Percentiles rank a stretch among this genome's conserved stretches.
phyloP scores from a whole-genome alignment of 495 filamentous ascomycete genomes.

The Lichenothelia convexa region DNA sequence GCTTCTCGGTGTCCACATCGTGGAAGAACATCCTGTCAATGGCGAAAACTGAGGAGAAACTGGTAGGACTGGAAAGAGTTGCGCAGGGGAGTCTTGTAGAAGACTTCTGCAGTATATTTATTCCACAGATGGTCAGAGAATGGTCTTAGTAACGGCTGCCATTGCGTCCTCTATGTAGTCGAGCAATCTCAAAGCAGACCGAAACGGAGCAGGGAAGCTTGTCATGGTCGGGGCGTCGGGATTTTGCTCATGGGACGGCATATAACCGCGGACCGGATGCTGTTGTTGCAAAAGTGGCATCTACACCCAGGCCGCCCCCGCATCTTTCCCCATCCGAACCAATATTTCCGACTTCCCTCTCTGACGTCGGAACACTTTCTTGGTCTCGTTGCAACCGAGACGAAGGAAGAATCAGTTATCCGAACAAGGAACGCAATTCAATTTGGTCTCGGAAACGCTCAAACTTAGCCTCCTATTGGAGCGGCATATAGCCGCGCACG shows the following conservation, averaged over 20 bases:
- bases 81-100: background rate
- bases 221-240: background rate
- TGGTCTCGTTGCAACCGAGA: no score
- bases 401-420: no score
- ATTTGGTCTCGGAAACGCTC: no score
- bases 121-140: background rate
- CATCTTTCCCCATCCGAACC: background rate
- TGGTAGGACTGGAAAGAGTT: background rate
- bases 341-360: no score
- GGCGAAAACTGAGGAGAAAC: background rate
- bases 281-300: background rate
- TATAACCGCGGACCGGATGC: background rate
- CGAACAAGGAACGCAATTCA: no score
- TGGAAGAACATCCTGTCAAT: background rate
- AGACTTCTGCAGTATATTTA: background rate
- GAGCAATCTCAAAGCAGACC: background rate
- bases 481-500: background rate
- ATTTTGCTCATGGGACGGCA: background rate
- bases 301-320: background rate
- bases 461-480: background rate
- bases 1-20: background rate
- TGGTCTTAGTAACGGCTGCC: background rate
- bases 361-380: no score
- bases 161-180: background rate
- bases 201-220: background rate